Conservation (phyloP, 768 basidiomycete species). For the Trametes elegans region DNA sequence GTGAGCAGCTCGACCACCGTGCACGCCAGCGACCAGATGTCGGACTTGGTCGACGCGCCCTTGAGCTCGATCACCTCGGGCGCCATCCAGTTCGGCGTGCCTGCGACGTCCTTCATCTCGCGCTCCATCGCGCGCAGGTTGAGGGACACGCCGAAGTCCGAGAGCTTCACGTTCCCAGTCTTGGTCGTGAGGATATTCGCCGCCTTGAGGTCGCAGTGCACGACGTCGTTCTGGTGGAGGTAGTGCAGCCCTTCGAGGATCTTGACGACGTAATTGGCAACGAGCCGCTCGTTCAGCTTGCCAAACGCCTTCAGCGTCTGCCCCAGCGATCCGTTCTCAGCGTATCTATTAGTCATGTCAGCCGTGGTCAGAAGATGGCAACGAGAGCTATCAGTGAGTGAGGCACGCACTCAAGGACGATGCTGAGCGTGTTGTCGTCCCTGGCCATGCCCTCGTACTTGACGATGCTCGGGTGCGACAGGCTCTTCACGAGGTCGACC, state of each 20-base stretch:
- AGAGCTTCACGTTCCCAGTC: conserved; percentile 94
- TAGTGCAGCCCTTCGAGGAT: conserved; percentile 95
- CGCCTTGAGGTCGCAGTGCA: conserved; percentile 97
- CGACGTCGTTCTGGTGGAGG: conserved; percentile 84
- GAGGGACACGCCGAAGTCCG: conserved; percentile 96
- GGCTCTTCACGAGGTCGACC: conserved; percentile 86
- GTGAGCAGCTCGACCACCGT: conserved; percentile 94
- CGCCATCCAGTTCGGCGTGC: conserved; percentile 99
- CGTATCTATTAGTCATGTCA: conserved; percentile 58
- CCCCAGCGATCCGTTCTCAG: conserved; percentile 93
- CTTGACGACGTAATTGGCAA: conserved; percentile 92
- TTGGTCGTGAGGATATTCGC: conserved; percentile 99
- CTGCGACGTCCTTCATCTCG: conserved; percentile 82
- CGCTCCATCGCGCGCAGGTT: conserved; percentile 89
- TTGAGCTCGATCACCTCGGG: conserved; percentile 96
- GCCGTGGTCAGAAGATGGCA: conserved; percentile 23
- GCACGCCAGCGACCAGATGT: conserved; percentile 95
- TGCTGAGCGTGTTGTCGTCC: conserved; percentile 85
- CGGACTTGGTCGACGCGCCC: conserved; percentile 89
- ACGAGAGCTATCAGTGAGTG: conserved; percentile 4
- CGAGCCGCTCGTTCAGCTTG: conserved; percentile 87
- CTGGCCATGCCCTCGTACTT: conserved; percentile 96
- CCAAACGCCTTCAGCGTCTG: conserved; percentile 94
- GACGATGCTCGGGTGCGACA: conserved; percentile 94
- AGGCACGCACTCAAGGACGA: conserved; percentile 84